These are phyloP conservation scores for Zygosaccharomyces pseudobailii DNA, from an alignment of 1,139 yeast genomes.

Conservation along the genomic window DNA sequence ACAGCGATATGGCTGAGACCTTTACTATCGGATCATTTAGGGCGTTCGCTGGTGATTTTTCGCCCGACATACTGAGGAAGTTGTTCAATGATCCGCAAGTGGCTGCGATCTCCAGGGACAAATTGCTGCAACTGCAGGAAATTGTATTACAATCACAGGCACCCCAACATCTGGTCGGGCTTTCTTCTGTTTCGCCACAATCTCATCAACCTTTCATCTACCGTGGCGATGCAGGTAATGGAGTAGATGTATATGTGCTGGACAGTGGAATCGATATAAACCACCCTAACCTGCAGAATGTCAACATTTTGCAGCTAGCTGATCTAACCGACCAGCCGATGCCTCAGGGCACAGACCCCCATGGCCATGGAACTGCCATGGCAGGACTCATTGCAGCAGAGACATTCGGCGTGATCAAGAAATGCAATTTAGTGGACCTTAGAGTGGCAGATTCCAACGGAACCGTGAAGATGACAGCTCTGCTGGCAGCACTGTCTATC, in stretches of 20 bases:
- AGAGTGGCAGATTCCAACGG: conserved; percentile 48
- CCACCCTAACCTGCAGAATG: conserved; percentile 37
- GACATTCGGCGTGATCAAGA: conserved; percentile 60
- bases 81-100: conserved; percentile 26
- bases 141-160: conserved; percentile 37
- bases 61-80: conserved; percentile 16
- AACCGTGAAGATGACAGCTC: conserved; percentile 46
- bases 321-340: conserved; percentile 26
- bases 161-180: conserved; percentile 41
- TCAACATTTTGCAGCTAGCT: conserved; percentile 16
- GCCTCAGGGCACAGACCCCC: conserved; percentile 29
- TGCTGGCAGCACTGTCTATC: conserved; percentile 45
- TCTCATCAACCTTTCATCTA: conserved; percentile 23
- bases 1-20: conserved; percentile 8
- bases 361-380: conserved; percentile 45
- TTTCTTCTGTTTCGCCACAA: conserved; percentile 22
- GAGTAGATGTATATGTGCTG: conserved; percentile 42
- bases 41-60: conserved; percentile 30
- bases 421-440: conserved; percentile 56
- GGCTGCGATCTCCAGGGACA: conserved; percentile 30
- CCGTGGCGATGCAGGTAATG: conserved; percentile 37
- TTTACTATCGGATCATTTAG: conserved; percentile 27
- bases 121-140: conserved; percentile 29
- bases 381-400: conserved; percentile 61
- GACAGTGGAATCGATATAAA: conserved; percentile 41